Percentiles rank a stretch among this genome's conserved stretches.
Conservation (phyloP, 306 rosid genomes). For the Rosa chinensis region DNA sequence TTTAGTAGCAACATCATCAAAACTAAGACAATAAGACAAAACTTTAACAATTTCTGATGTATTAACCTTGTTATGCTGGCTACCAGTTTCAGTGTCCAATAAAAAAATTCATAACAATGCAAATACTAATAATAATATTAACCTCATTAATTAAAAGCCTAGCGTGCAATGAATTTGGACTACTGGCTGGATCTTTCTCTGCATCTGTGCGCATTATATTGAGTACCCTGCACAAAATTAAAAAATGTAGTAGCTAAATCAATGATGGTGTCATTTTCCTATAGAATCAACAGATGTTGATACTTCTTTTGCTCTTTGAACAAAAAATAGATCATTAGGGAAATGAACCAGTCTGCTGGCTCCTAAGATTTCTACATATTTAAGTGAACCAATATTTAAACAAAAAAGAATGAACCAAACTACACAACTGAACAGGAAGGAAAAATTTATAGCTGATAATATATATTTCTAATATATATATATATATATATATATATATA, state of each 20-base stretch:
- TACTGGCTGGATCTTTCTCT: conserved; percentile 62
- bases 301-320: not conserved
- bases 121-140: conserved; percentile 18
- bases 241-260: conserved; percentile 8
- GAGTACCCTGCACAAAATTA: conserved; percentile 70
- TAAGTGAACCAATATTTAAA: not conserved
- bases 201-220: conserved; percentile 82
- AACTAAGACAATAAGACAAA: conserved; percentile 5
- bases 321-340: conserved; percentile 4
- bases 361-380: conserved; percentile 1
- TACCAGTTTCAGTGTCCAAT: conserved; percentile 5
- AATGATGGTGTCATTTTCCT: not conserved
- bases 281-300: not conserved
- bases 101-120: conserved; percentile 11
- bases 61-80: not conserved
- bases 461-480: too few species aligned
- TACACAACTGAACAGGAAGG: too few species aligned
- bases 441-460: too few species aligned
- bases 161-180: conserved; percentile 66
- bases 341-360: not conserved
- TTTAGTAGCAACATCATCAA: conserved; percentile 15
- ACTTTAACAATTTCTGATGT: not conserved
- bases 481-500: too few species aligned
- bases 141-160: conserved; percentile 82
- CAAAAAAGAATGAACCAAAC: not conserved